Evolutionary conservation across 768 basidiomycete species (phyloP), one percentile per base, ranked within the genome.

Genomic region (Leccinellum rugosiceps): DNA sequence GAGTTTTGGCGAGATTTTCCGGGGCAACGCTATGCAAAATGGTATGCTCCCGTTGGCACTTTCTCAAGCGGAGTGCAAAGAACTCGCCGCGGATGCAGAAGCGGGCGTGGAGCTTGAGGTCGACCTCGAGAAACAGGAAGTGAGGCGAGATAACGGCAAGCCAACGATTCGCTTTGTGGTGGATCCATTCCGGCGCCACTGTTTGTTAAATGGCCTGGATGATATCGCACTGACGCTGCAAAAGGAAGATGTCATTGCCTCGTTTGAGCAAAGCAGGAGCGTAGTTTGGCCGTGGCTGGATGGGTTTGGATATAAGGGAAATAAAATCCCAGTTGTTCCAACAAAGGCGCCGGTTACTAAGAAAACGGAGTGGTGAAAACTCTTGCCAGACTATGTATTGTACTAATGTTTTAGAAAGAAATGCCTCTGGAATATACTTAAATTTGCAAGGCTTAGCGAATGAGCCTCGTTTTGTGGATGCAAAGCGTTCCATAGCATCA

Each of bases 151-250:
- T 19, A 88, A 88, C 67, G 94, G 88, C 56, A 82, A 91, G 67
- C 74, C 82, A 2, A 70, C 88, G 19, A 85, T 97, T 60, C 56
- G 80, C 43, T 99, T 99, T 77, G 78, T 80, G 38, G 85, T 87
- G 50, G 97, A 99, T 74, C 76, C 87, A 0, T 99, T 98, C 88
- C 81, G 95, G 60, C 79, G 92, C 55, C 92, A 96, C 69, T 95
- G 97, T 72, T 76, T 99, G 72, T 72, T 99, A 74, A 94, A 99
- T 67, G 97, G 97, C 31, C 76, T 98, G 62, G 97, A 99, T 72
- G 97, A 98, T 68, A 96, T 99, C 61, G 94, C 89, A 44, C 77
- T 99, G 73, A 99, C 97, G 45, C 77, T 99, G 78, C 86, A 92
- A 72, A 87, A 86, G 70, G 85, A 79, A 31, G 76, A 76, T 10